Base-by-base conservation (phyloP, 2,329 filamentous ascomycete genomes). In the Orbilia brochopaga region DNA sequence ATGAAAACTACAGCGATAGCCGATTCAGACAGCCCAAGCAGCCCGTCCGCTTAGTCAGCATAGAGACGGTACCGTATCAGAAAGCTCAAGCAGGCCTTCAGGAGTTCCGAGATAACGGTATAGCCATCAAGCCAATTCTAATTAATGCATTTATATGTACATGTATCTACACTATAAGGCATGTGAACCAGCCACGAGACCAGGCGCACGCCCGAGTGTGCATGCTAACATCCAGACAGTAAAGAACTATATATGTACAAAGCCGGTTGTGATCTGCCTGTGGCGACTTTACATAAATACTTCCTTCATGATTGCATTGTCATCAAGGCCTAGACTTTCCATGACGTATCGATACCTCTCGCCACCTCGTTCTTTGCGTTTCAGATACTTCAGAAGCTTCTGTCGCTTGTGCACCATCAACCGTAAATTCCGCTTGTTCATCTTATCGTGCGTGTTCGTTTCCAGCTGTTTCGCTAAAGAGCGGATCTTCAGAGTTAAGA, bases 401-500 rank as follows among this genome's bases (percentile, higher is more conserved):
- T 97, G 93, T 78, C 94, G 84, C 79, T 87, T 88, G 80, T 99
- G 94, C 59, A 96, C 88, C 78, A 99, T 82, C 73, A 96, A 77
- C 75, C 91, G 85, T 79, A 99, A 78, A 80, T 96, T 96, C 70
- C 92, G 85, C 85, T 95, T 96, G 82, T 97, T 97, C 79, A 91
- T 86, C 83, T 95, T 96, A 79, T 99, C 94, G 79, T 89, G 91
- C 79, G 89, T 86, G 69, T 87, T 85, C 46, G 82, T 83, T 77
- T 89, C 84, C 57, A 96, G 80, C 75, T 88, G 87, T 75, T 89
- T 84, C 15, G 90, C 88, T 55, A 99, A 80, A 23, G 89, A 87
- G 74, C 91, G 85, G 78, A 99, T 99, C 84, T 97, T 97, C 65
- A 91, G 86, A 1, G 94, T 99, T 79, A 99, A 80, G 76, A 99